Evolutionary conservation across 2,329 filamentous ascomycete genomes (phyloP).

Genomic region (Westerdykella sp.): DNA sequence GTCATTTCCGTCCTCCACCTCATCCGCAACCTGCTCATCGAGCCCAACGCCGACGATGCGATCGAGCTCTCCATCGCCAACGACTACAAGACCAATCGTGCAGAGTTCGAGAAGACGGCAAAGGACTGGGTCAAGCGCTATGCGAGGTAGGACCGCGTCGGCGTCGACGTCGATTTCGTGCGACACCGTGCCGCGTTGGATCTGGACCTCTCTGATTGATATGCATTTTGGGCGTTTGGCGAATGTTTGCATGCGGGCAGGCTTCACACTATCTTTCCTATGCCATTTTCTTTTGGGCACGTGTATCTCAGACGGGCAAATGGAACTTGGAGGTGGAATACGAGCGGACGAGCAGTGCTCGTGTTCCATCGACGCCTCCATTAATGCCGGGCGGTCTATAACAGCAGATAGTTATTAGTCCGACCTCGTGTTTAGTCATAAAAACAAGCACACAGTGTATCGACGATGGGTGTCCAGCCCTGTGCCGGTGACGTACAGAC

Average conservation of each 20-base stretch:
- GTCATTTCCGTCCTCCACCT: constrained; percentile 71
- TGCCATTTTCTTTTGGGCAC: neutral
- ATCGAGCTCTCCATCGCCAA: constrained; percentile 83
- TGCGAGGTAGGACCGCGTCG: constrained; percentile 46
- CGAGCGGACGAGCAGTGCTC: too few species aligned
- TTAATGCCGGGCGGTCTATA: neutral
- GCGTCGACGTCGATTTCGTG: too few species aligned
- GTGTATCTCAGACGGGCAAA: too few species aligned
- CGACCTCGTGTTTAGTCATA: neutral
- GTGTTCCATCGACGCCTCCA: neutral
- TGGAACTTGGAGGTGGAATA: too few species aligned
- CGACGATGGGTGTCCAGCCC: neutral
- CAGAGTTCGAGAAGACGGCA: constrained; percentile 68
- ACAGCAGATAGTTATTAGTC: neutral
- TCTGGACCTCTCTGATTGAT: constrained; percentile 3
- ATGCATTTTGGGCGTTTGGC: constrained; percentile 31
- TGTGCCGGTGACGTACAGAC: neutral
- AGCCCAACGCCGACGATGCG: constrained; percentile 83
- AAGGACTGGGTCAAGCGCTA: constrained; percentile 68
- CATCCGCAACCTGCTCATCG: constrained; percentile 64
- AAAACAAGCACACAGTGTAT: neutral
- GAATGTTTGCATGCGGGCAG: constrained; percentile 9
- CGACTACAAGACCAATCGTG: constrained; percentile 64
- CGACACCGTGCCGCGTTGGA: too few species aligned
- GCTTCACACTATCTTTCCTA: too few species aligned